phyloP scores from a whole-genome alignment of 2,329 filamentous ascomycete species.

The Trichoderma asperellum region DNA sequence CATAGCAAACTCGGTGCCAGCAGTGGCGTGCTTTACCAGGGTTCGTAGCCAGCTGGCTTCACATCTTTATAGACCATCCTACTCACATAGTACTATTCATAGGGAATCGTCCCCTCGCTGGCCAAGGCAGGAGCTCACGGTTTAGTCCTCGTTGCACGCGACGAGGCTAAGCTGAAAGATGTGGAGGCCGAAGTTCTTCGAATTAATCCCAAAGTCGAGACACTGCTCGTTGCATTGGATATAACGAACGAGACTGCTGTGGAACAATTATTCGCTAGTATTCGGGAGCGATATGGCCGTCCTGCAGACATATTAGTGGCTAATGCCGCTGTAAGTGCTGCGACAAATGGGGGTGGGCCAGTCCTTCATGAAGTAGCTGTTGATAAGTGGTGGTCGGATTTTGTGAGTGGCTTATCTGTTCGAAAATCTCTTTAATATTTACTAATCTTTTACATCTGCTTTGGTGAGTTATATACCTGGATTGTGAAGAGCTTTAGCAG shows the following conservation, averaged over 20 bases:
- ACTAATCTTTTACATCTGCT: too few species aligned
- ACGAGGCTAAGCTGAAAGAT: slow-evolving; percentile 12
- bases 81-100: background rate
- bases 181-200: background rate
- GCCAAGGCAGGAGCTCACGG: background rate
- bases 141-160: slow-evolving; percentile 11
- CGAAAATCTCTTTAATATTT: background rate
- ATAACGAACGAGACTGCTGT: background rate
- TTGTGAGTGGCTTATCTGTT: background rate
- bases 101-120: background rate
- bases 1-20: too few species aligned
- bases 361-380: slow-evolving; percentile 7
- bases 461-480: too few species aligned
- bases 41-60: background rate
- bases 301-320: background rate
- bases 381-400: slow-evolving; percentile 11
- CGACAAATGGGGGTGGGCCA: background rate
- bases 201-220: background rate
- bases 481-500: too few species aligned
- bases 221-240: slow-evolving; percentile 8
- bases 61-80: background rate
- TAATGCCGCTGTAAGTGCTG: background rate
- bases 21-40: too few species aligned
- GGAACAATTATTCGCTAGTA: background rate
- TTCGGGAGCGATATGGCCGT: background rate